Base-by-base conservation (phyloP, 2,329 filamentous ascomycete genomes). In the Aspergillus floridensis region DNA sequence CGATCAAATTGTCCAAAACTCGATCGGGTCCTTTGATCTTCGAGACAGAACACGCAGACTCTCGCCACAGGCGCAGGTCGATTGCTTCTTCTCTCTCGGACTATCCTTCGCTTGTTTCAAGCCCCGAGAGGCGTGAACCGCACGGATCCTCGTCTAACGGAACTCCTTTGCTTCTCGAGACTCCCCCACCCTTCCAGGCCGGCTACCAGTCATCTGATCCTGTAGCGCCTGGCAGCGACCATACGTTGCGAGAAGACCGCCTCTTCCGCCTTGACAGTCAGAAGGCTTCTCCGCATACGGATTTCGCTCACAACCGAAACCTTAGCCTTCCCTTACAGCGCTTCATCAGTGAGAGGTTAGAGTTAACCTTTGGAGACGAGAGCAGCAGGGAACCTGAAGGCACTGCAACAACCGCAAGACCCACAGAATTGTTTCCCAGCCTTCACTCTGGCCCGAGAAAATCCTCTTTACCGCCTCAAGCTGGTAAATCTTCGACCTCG, bases 301-400 rank as follows among this genome's bases (percentile, higher is more conserved):
- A 63, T 1, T 68, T 73, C 22, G 62, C 68, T n/a, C 70, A 72
- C 48, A 71, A 63, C 51, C 66, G 72, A 26, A 65, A 70, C 0
- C 71, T 76, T 10, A 77, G 75, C 59, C 59, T 77, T 47, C 75
- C 74, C 21, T 62, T 77, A 11, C 70, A 76, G 59, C 72, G 75
- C 3, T 77, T 76, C 46, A 77, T 77, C 50, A 75, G 76, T 48
- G 75, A 76, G 49, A 65, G 74, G 16, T 41, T 72, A 11, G 68
- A 74, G n/a, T 50, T 71, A 19, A 66, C 69, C 26, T 67, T 70
- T 53, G 68, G 66, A 22, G 56, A 60, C 35, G 65, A 66, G 19
- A 49, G 58, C 12, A 56, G 48, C 5, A 50, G 62, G 22, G 63
- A 66, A 22, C 26, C 62, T 44, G 58, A 63, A 41, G 47, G 38